Conservation (phyloP, 768 basidiomycete species). For the Suillus decipiens region DNA sequence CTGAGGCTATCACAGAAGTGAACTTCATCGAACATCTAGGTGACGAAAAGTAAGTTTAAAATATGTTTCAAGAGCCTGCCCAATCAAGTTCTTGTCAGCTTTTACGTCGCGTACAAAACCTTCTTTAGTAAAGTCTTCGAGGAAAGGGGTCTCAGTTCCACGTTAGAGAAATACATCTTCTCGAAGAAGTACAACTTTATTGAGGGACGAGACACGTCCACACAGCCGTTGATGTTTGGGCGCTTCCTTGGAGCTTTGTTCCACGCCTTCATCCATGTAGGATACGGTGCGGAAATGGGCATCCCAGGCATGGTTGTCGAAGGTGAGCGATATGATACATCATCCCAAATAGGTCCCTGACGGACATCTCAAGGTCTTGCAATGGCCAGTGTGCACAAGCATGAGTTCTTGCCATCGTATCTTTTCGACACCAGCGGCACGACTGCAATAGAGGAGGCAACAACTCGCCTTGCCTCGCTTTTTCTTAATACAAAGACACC, state of each 20-base stretch:
- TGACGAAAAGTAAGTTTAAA: conserved; percentile 26
- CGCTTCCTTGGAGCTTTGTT: conserved; percentile 51
- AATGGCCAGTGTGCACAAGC: conserved; percentile 25
- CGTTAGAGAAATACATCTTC: conserved; percentile 33
- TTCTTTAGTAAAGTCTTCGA: conserved; percentile 26
- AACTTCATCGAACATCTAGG: conserved; percentile 28
- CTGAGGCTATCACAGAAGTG: conserved; percentile 23
- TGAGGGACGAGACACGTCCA: conserved; percentile 13
- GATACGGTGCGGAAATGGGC: conserved; percentile 64
- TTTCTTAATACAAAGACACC: conserved; percentile 10
- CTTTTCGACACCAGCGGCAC: conserved; percentile 12
- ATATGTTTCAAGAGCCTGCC: background rate
- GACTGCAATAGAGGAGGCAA: conserved; percentile 6
- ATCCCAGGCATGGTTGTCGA: conserved; percentile 62
- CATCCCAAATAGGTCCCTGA: background rate
- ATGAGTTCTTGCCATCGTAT: conserved; percentile 32
- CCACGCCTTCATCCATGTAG: conserved; percentile 65
- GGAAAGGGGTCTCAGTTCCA: conserved; percentile 18
- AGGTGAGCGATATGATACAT: conserved; percentile 38
- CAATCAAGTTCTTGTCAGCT: conserved; percentile 16
- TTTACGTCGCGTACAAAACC: conserved; percentile 26
- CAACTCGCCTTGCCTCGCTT: conserved; percentile 12
- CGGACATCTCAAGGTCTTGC: conserved; percentile 24
- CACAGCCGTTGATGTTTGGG: conserved; percentile 53
- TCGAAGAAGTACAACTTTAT: conserved; percentile 29